Evolutionary conservation across 495 filamentous ascomycete genomes (phyloP), one percentile per base, ranked within the genome.

Genomic region (Podospora fimiseda): DNA sequence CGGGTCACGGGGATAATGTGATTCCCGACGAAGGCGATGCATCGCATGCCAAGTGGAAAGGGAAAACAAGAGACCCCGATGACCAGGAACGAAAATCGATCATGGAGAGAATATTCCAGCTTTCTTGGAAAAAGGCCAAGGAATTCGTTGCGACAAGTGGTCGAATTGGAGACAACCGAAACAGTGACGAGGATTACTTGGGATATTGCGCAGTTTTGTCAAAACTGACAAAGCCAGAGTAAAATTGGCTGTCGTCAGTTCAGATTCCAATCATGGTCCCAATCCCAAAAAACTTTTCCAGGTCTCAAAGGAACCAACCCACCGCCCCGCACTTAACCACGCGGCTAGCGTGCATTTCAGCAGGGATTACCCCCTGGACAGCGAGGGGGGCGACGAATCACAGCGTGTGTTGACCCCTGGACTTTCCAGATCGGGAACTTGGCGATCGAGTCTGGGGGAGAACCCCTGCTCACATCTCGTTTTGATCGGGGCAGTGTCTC

Each of bases 391-490:
- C 27, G 27, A 41, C 39, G 13, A 41, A 41, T 41, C 39, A 18
- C 39, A 4, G 4, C 13, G 8, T n/a, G 11, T n/a, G 8, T n/a
- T 9, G 39, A 7, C 4, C 16, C 39, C 16, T 41, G 39, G 39
- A n/a, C 39, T n/a, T 41, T n/a, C 39, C 39, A 14, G 39, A 41
- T 41, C 39, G 13, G 39, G 39, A 41, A 41, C 39, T 41, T 41
- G 39, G 39, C 39, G 39, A 41, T 41, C 39, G 39, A 7, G 11
- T n/a, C 14, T n/a, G 39, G 39, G 39, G 16, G 13, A n/a, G 8
- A 18, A n/a, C 3, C 39, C 39, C 39, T n/a, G 39, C 6, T n/a
- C 39, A n/a, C 39, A 14, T n/a, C 16, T 18, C 5, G 16, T 4
- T 5, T 6, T 18, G 39, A 41, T 41, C 39, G 39, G 16, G 39